Base-by-base conservation (phyloP, 1,284 basidiomycete species). In the Athelia sp. region DNA sequence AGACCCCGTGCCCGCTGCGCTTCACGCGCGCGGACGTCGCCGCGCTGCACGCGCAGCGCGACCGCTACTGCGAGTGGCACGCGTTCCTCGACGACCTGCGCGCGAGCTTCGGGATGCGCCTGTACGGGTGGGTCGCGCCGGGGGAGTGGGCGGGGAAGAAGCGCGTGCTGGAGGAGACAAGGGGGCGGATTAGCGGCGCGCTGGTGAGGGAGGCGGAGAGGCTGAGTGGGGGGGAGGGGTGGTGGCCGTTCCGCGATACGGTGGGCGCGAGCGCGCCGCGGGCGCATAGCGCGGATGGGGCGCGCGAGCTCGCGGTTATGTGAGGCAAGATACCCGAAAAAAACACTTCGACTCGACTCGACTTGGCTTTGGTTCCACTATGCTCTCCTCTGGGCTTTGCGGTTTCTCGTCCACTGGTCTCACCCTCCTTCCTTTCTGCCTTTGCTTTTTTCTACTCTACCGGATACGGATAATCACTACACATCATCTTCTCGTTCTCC, bases 1-100 rank as follows among this genome's bases (percentile, higher is more conserved):
- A 54, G n/a, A 22, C 34, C n/a, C 53, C 53, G 15, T 54, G 53
- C 24, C 53, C 53, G 3, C 35, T 54, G 42, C 53, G 52, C 24
- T 54, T 54, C 43, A 54, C 53, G 35, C 53, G 53, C 35, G 53
- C 54, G 9, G 53, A 54, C 29, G 52, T 54, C 1, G 22, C 44
- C 3, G 34, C 34, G 32, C 26, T 54, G 48, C 50, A 50, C 45
- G 29, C 24, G 23, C 52, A 54, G 24, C 44, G 53, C 34, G 53
- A 54, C n/a, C 50, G 53, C 24, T 54, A 54, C 34, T 42, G 54
- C 21, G 52, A 54, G 23, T 54, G 53, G 53, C 53, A 54, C 43
- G 52, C 49, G 24, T 46, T 54, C 38, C 18, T 54, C 10, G 53
- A 54, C 34, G 53, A 54, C 32, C n/a, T 54, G 48, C 43, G 52